phyloP scores from a whole-genome alignment of 2,329 filamentous ascomycete species.

The Parafenestella ontariensis region DNA sequence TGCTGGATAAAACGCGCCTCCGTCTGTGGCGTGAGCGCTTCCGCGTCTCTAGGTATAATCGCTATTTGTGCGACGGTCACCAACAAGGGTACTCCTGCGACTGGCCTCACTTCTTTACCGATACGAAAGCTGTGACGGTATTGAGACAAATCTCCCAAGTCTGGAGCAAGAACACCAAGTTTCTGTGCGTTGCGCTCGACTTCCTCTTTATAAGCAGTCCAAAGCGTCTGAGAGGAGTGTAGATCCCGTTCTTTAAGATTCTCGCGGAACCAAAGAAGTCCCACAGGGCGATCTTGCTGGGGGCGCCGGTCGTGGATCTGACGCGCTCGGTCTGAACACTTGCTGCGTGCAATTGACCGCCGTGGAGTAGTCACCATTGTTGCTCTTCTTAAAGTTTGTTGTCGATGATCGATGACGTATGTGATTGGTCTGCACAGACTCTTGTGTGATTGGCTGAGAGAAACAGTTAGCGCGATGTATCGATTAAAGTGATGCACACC shows the following conservation, averaged over 20 bases:
- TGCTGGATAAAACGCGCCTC: not conserved
- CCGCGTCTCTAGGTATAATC: not conserved
- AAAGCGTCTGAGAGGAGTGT: not conserved
- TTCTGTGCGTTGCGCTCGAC: not conserved
- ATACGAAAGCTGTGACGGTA: not conserved
- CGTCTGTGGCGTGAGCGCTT: not conserved
- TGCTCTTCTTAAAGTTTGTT: not conserved
- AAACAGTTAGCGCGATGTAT: not conserved
- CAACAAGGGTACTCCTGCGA: not conserved
- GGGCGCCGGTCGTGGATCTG: not conserved
- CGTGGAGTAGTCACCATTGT: not conserved
- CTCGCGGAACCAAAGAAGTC: too few species aligned
- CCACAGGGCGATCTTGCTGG: not conserved
- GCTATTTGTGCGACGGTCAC: not conserved
- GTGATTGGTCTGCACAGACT: constrained; percentile 2
- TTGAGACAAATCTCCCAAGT: not conserved
- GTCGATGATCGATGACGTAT: constrained; percentile 10
- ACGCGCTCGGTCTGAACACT: not conserved
- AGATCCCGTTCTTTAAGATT: too few species aligned
- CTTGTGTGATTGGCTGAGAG: not conserved
- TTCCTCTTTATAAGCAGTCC: not conserved
- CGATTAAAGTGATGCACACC: not conserved
- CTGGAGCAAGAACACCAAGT: not conserved
- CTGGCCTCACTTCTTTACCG: not conserved
- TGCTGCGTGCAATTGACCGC: not conserved